Conservation (phyloP, 208 protist species). For the Leishmania arabica region DNA sequence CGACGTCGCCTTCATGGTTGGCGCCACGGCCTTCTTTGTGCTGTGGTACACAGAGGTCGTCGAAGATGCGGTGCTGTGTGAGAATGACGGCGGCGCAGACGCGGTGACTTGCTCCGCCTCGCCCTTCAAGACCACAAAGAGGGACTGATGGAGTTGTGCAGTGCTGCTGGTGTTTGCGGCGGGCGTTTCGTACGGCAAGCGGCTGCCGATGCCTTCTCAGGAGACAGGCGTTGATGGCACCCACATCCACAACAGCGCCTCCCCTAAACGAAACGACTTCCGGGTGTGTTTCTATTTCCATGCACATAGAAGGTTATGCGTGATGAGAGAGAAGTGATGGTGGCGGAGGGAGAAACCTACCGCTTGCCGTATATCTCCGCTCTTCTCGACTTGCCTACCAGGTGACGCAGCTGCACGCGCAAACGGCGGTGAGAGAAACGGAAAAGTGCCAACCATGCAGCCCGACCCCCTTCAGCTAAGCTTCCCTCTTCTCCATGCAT, state of each 20-base stretch:
- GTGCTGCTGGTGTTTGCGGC: neutral
- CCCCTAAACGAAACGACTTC: neutral
- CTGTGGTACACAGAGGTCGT: conserved; percentile 49
- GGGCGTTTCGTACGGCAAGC: neutral
- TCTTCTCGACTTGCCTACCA: neutral
- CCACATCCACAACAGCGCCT: neutral
- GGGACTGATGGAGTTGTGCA: neutral
- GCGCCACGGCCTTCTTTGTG: conserved; percentile 43
- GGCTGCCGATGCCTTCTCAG: neutral
- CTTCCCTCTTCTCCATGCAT: neutral
- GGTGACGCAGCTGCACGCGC: neutral
- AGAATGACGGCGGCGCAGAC: neutral
- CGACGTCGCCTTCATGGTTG: conserved; percentile 45
- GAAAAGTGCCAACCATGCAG: neutral
- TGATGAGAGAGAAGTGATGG: neutral
- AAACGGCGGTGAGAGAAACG: neutral
- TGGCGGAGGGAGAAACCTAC: too few species aligned
- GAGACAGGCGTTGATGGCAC: neutral
- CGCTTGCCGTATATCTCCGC: neutral
- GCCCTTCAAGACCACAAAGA: neutral
- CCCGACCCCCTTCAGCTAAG: neutral
- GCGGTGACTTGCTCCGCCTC: neutral
- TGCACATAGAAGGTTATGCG: neutral
- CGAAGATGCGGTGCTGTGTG: conserved; percentile 21
- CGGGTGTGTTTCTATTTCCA: neutral